Evolutionary conservation across 352 stramenopile genomes (phyloP).

Genomic region (Pythium guiyangense): DNA sequence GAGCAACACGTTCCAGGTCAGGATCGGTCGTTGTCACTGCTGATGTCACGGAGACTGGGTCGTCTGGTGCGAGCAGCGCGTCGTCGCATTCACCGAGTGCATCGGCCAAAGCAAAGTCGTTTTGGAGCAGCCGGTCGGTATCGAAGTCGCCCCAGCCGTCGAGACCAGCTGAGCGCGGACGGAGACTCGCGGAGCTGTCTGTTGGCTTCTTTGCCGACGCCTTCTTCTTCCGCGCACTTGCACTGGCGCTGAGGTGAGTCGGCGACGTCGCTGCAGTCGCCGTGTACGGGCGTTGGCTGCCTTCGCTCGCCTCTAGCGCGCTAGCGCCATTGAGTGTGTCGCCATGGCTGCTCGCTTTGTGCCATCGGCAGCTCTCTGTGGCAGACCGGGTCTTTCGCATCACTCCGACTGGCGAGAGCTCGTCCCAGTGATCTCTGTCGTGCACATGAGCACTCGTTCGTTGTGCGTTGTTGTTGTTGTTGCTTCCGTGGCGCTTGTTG

Average conservation of each 20-base stretch:
- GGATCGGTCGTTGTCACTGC: neutral
- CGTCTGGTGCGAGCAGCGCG: neutral
- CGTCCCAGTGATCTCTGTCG: no score
- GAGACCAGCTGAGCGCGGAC: constrained; percentile 10
- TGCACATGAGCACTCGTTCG: no score
- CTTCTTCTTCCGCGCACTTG: constrained; percentile 8
- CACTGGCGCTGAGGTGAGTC: neutral
- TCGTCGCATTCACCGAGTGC: constrained; percentile 8
- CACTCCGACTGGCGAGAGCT: no score
- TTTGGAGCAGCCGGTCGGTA: constrained; percentile 34
- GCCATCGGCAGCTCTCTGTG: neutral
- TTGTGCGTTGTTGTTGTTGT: no score
- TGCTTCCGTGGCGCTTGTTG: no score
- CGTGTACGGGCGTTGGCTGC: constrained; percentile 5
- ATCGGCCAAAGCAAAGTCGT: constrained; percentile 5
- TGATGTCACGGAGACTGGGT: neutral
- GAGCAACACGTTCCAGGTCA: neutral
- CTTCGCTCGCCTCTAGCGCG: neutral
- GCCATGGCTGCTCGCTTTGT: neutral
- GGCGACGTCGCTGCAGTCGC: constrained; percentile 1
- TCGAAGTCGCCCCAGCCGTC: constrained; percentile 61
- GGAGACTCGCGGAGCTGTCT: neutral
- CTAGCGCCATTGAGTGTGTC: neutral
- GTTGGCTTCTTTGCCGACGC: neutral
- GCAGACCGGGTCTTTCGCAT: neutral